These are phyloP conservation scores for Saccharomyces hybrid DNA, from an alignment of 1,139 yeast genomes.

Conservation along the genomic window DNA sequence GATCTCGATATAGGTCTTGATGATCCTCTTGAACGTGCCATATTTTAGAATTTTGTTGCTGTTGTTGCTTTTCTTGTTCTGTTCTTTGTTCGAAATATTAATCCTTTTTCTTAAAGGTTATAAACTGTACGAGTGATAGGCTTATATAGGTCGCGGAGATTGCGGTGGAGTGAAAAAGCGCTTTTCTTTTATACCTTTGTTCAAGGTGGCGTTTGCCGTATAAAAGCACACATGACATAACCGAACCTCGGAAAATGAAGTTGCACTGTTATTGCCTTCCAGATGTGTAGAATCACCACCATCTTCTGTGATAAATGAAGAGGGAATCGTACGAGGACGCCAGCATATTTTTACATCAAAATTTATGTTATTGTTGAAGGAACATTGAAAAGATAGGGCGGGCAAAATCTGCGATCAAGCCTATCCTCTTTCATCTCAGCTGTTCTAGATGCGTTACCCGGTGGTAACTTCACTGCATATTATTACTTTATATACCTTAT, in stretches of 20 bases:
- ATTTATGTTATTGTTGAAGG: no score
- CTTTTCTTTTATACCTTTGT: background rate
- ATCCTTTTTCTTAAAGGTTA: background rate
- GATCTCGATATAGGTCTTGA: constrained; percentile 36
- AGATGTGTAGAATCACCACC: background rate
- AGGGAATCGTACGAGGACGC: background rate
- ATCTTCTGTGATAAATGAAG: background rate
- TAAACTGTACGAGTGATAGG: background rate
- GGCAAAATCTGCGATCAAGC: no score
- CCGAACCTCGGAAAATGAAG: background rate
- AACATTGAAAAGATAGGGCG: no score
- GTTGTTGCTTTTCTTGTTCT: background rate
- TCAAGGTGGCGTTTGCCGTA: background rate
- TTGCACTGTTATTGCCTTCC: background rate
- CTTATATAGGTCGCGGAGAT: background rate
- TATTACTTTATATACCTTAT: background rate
- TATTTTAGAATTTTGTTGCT: constrained; percentile 13
- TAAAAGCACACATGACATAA: background rate
- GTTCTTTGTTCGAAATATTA: background rate
- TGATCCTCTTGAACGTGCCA: constrained; percentile 50
- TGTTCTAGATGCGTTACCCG: no score
- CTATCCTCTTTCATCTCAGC: no score
- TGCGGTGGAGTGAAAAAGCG: background rate
- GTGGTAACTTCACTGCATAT: background rate
- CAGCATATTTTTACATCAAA: background rate